Evolutionary conservation across 2,329 filamentous ascomycete species (phyloP).

Genomic region (Trichoderma sp.): DNA sequence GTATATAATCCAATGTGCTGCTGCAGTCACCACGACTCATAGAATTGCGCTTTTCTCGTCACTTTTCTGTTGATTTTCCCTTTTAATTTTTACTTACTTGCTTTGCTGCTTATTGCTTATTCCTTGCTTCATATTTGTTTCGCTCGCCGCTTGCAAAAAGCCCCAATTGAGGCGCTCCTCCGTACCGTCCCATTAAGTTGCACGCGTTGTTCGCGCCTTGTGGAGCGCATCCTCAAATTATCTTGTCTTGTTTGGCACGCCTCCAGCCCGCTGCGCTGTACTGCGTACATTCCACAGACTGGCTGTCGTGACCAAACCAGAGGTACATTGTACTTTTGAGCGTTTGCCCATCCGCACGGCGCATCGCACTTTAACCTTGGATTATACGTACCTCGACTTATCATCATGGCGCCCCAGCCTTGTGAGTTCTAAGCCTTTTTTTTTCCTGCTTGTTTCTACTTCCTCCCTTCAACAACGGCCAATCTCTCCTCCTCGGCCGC

Average conservation of each 20-base stretch:
- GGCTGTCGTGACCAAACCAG: background rate
- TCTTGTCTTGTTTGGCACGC: constrained; percentile 19
- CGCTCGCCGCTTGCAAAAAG: constrained; percentile 6
- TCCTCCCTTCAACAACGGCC: constrained; percentile 16
- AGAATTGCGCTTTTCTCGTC: background rate
- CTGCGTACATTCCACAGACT: constrained; percentile 17
- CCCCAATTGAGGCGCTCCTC: background rate
- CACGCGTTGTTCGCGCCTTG: constrained; percentile 25
- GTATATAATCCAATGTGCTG: background rate
- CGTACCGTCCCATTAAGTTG: constrained; percentile 1
- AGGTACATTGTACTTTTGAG: constrained; percentile 17
- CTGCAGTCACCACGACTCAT: background rate
- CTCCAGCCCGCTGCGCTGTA: background rate
- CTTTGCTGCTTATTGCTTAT: background rate
- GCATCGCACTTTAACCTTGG: background rate
- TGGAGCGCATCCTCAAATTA: constrained; percentile 18
- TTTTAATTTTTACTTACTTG: background rate
- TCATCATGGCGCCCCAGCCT: constrained; percentile 38
- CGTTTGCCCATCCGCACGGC: background rate
- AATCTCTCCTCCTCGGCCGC: background rate
- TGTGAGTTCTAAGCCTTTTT: constrained; percentile 33
- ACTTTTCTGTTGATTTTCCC: background rate
- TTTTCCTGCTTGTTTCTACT: background rate
- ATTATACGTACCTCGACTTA: constrained; percentile 23
- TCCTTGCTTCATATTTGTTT: background rate